Conservation (phyloP, 495 filamentous ascomycete species). For the Trypethelium eluteriae region DNA sequence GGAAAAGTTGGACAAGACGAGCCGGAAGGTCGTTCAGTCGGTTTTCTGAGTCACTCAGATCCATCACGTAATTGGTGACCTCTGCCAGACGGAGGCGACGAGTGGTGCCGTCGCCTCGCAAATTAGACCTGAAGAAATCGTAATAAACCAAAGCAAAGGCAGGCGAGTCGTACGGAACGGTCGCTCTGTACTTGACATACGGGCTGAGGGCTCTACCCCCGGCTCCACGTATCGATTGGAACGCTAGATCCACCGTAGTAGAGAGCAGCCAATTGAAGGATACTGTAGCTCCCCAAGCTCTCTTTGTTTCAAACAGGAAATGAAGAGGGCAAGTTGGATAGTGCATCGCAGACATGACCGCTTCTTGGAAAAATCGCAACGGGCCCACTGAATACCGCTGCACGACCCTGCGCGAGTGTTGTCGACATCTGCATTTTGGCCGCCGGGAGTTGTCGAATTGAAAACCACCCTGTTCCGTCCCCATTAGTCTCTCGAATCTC, state of each 20-base stretch:
- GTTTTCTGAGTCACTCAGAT: not conserved
- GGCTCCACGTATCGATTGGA: not conserved
- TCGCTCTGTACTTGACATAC: constrained; percentile 7
- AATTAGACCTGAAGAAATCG: not conserved
- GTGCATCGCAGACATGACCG: not conserved
- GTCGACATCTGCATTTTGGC: constrained; percentile 6
- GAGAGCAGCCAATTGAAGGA: not conserved
- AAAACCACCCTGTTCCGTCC: not conserved
- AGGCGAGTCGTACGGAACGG: constrained; percentile 1
- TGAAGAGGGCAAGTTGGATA: not conserved
- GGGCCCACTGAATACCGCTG: constrained; percentile 3
- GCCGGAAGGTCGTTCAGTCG: not conserved
- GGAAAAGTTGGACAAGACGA: constrained; percentile 1
- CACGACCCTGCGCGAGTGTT: not conserved
- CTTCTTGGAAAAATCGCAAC: constrained; percentile 7
- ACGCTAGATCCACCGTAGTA: not conserved
- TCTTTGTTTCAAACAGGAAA: not conserved
- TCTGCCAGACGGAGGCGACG: not conserved
- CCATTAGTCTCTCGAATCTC: not conserved
- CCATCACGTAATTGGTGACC: not conserved
- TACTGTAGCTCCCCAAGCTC: not conserved
- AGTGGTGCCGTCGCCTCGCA: not conserved
- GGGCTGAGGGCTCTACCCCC: not conserved
- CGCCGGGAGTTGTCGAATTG: not conserved
- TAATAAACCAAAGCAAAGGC: not conserved